Percentiles rank a stretch among this genome's conserved stretches.
Evolutionary conservation across 345 rosid species (phyloP).

Genomic region (Corymbia maculata): DNA sequence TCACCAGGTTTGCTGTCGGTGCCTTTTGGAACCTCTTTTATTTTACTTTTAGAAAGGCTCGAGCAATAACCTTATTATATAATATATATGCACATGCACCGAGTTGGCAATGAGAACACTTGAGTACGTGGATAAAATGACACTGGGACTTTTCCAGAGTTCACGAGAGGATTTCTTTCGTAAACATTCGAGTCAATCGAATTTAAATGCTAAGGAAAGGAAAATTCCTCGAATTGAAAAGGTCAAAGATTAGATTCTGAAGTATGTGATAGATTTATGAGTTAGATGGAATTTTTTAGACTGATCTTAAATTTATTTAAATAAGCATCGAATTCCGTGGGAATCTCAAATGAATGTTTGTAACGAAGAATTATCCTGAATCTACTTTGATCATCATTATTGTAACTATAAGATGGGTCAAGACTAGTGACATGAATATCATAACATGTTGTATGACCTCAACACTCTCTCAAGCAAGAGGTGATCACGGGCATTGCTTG

Average conservation of each 20-base stretch:
- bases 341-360: background rate
- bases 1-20: background rate
- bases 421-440: background rate
- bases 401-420: background rate
- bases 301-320: background rate
- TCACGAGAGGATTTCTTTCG: background rate
- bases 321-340: background rate
- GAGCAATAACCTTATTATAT: background rate
- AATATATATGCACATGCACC: background rate
- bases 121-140: background rate
- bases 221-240: background rate
- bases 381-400: background rate
- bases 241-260: background rate
- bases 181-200: background rate
- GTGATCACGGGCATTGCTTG: background rate
- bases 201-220: background rate
- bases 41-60: background rate
- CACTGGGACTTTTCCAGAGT: background rate
- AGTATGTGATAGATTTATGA: background rate
- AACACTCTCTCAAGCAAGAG: background rate
- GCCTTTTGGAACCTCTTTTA: background rate
- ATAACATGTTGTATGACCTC: background rate
- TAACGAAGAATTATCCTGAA: background rate
- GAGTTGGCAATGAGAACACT: background rate
- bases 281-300: background rate